Evolutionary conservation across 805 yeast genomes (phyloP).

Genomic region (Clavispora asparagi): DNA sequence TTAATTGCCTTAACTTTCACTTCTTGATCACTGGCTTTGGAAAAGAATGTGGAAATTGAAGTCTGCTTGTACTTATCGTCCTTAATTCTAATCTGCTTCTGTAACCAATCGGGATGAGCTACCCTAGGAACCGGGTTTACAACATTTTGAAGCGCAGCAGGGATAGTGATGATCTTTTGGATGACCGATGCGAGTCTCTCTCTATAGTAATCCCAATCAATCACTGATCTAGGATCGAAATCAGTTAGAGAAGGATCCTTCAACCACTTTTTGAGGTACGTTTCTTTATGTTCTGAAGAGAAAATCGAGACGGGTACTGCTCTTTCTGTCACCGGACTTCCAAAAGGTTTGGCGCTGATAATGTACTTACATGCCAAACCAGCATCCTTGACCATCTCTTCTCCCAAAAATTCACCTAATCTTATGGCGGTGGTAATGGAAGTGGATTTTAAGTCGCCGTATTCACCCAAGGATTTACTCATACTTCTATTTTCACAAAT

Average conservation of each 20-base stretch:
- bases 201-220: constrained; percentile 91
- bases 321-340: constrained; percentile 90
- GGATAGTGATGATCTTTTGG: constrained; percentile 92
- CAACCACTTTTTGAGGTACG: constrained; percentile 81
- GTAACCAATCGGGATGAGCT: constrained; percentile 90
- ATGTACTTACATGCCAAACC: constrained; percentile 94
- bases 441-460: constrained; percentile 86
- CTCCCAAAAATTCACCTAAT: constrained; percentile 90
- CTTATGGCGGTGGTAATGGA: constrained; percentile 94
- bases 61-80: constrained; percentile 72
- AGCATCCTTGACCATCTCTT: constrained; percentile 93
- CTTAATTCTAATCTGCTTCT: constrained; percentile 51
- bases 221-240: constrained; percentile 81
- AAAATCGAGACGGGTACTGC: constrained; percentile 96
- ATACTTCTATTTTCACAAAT: constrained; percentile 95
- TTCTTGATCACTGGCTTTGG: constrained; percentile 36
- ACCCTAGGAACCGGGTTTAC: constrained; percentile 93
- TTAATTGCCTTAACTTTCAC: constrained; percentile 31
- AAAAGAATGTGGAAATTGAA: constrained; percentile 55
- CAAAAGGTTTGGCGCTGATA: constrained; percentile 75
- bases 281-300: constrained; percentile 78
- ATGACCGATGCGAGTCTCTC: constrained; percentile 90
- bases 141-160: constrained; percentile 90
- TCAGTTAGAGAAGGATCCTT: constrained; percentile 68
- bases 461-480: constrained; percentile 88